Percentiles rank a stretch among this genome's conserved stretches.
These are phyloP conservation scores for Fusarium neocosmosporiellum DNA, from an alignment of 2,329 filamentous ascomycete genomes.

Conservation along the genomic window DNA sequence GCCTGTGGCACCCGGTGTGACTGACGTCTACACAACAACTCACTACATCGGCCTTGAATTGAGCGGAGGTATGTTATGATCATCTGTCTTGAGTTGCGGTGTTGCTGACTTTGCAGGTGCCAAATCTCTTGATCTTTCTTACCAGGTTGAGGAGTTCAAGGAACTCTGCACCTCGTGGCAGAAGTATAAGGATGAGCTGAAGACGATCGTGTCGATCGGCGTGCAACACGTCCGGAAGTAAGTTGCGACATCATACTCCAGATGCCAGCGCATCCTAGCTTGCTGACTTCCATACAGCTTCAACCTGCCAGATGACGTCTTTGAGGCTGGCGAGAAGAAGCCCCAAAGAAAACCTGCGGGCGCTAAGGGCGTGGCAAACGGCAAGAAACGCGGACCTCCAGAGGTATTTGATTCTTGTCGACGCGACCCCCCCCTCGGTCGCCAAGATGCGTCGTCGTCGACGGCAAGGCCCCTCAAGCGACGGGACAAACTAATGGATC, in stretches of 20 bases:
- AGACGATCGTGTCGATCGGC: slow-evolving; percentile 70
- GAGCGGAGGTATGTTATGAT: slow-evolving; percentile 70
- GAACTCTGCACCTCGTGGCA: slow-evolving; percentile 80
- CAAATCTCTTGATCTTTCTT: slow-evolving; percentile 81
- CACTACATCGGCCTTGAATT: slow-evolving; percentile 94
- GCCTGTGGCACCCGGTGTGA: slow-evolving; percentile 24
- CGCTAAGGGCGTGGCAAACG: slow-evolving; percentile 52
- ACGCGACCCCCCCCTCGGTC: slow-evolving; percentile 17
- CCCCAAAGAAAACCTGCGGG: slow-evolving; percentile 67
- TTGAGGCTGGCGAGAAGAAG: slow-evolving; percentile 80
- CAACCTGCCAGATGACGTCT: slow-evolving; percentile 90
- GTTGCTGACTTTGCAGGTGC: slow-evolving; percentile 62
- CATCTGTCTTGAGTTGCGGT: neutral
- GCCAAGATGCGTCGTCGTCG: slow-evolving; percentile 20
- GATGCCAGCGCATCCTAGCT: slow-evolving; percentile 1
- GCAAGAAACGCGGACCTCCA: slow-evolving; percentile 62
- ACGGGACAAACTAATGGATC: slow-evolving; percentile 41
- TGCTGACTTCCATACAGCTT: slow-evolving; percentile 66
- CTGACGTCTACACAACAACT: slow-evolving; percentile 83
- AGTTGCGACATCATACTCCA: slow-evolving; percentile 47
- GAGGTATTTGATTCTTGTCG: slow-evolving; percentile 53
- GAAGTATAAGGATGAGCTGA: slow-evolving; percentile 78
- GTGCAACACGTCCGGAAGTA: slow-evolving; percentile 90
- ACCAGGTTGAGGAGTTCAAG: slow-evolving; percentile 88
- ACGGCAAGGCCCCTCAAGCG: slow-evolving; percentile 7